Percentiles rank a stretch among this genome's conserved stretches.
Evolutionary conservation across 768 basidiomycete species (phyloP).

Genomic region (Cyathus striatus): DNA sequence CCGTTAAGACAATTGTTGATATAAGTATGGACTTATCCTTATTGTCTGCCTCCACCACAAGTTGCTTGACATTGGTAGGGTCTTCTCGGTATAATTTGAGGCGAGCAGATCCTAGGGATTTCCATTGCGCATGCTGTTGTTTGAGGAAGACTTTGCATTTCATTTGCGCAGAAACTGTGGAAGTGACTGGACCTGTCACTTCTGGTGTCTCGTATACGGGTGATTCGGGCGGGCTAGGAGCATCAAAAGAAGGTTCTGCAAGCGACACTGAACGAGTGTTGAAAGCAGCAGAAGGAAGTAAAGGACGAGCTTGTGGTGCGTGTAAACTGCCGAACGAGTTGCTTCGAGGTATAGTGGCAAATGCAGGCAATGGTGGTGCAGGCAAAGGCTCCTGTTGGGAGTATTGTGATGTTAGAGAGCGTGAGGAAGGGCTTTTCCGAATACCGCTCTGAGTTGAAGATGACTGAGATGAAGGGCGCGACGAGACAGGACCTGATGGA

Average conservation of each 20-base stretch:
- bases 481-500: conserved; percentile 22
- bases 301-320: conserved; percentile 41
- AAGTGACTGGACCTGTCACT: conserved; percentile 64
- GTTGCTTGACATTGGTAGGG: conserved; percentile 90
- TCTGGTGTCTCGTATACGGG: conserved; percentile 56
- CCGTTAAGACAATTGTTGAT: conserved; percentile 91
- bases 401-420: conserved; percentile 50
- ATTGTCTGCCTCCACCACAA: conserved; percentile 87
- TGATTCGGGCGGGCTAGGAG: conserved; percentile 81
- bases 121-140: conserved; percentile 97
- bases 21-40: conserved; percentile 77
- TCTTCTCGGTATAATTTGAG: conserved; percentile 82
- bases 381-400: conserved; percentile 35
- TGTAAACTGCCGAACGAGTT: conserved; percentile 33
- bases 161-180: conserved; percentile 83
- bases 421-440: conserved; percentile 54
- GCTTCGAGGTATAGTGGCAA: conserved; percentile 28
- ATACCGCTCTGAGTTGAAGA: conserved; percentile 23
- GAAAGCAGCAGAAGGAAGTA: conserved; percentile 61
- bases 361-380: conserved; percentile 38
- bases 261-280: conserved; percentile 48
- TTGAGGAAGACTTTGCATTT: conserved; percentile 98
- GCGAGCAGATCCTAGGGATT: conserved; percentile 82
- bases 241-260: conserved; percentile 48
- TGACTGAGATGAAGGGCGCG: conserved; percentile 48